A percentile compares a stretch with the other conserved stretches of the same genome.
Conservation (phyloP, 305 asterid genomes). For the Fraxinus albicans region DNA sequence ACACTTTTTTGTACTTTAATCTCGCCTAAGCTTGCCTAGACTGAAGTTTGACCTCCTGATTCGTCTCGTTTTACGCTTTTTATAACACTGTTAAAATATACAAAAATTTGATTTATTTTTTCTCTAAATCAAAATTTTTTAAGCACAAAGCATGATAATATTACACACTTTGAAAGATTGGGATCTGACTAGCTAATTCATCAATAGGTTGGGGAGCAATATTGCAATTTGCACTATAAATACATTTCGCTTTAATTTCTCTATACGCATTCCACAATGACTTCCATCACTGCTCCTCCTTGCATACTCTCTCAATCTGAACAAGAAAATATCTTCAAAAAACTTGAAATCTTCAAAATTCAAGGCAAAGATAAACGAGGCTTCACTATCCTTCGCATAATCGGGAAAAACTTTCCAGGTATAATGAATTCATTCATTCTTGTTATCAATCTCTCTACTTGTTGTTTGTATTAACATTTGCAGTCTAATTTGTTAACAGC, state of each 20-base stretch:
- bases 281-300: conserved; percentile 10
- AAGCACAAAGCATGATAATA: too few relatives aligned
- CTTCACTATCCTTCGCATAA: conserved; percentile 55
- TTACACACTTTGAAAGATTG: background rate
- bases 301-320: conserved; percentile 39
- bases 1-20: too few relatives aligned
- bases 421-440: background rate
- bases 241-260: background rate
- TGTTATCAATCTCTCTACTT: background rate
- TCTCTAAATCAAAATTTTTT: too few relatives aligned
- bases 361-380: conserved; percentile 73
- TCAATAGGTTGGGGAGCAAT: background rate
- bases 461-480: background rate
- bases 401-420: conserved; percentile 81
- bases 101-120: too few relatives aligned
- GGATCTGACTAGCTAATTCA: background rate
- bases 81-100: too few relatives aligned
- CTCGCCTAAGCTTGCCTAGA: too few relatives aligned
- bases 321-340: conserved; percentile 51
- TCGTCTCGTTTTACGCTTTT: too few relatives aligned
- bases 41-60: too few relatives aligned
- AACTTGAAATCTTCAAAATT: conserved; percentile 63
- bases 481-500: conserved; percentile 29
- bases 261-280: conserved; percentile 23
- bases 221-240: background rate